Evolutionary conservation across 2,329 filamentous ascomycete genomes (phyloP).

Genomic region (Colletotrichum karsti): DNA sequence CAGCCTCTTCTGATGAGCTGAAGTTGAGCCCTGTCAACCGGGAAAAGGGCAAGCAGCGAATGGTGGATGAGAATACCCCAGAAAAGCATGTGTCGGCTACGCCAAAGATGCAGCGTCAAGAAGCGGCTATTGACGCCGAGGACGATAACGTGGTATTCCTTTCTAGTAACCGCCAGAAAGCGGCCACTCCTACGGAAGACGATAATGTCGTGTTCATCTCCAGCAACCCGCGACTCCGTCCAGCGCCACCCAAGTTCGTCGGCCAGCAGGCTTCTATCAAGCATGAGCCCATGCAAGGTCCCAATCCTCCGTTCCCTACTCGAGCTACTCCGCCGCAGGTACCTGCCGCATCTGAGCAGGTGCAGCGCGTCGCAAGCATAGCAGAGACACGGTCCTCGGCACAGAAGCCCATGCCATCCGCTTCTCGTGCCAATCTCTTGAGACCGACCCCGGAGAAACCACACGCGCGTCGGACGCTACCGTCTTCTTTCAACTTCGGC

Average conservation of each 20-base stretch:
- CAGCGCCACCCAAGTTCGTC: background rate
- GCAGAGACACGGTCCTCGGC: background rate
- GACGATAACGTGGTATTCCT: slow-evolving; percentile 1
- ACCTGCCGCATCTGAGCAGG: background rate
- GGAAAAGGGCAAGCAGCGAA: slow-evolving; percentile 2
- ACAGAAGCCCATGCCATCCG: background rate
- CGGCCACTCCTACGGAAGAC: background rate
- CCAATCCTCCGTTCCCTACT: background rate
- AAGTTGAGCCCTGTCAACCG: background rate
- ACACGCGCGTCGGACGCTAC: slow-evolving; percentile 1
- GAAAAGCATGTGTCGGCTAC: background rate
- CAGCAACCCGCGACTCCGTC: background rate
- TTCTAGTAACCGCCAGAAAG: background rate
- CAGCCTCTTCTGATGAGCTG: background rate
- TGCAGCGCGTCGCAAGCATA: background rate
- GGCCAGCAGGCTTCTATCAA: background rate
- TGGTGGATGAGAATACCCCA: background rate
- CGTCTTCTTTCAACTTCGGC: background rate
- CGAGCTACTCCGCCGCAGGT: background rate
- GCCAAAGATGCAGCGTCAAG: background rate
- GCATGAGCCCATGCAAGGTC: background rate
- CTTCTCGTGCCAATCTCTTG: background rate
- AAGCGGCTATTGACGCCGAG: background rate
- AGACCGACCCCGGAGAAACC: background rate
- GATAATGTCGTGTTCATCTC: background rate